Conservation (phyloP, 768 basidiomycete genomes). For the Lactifluus piperatus region DNA sequence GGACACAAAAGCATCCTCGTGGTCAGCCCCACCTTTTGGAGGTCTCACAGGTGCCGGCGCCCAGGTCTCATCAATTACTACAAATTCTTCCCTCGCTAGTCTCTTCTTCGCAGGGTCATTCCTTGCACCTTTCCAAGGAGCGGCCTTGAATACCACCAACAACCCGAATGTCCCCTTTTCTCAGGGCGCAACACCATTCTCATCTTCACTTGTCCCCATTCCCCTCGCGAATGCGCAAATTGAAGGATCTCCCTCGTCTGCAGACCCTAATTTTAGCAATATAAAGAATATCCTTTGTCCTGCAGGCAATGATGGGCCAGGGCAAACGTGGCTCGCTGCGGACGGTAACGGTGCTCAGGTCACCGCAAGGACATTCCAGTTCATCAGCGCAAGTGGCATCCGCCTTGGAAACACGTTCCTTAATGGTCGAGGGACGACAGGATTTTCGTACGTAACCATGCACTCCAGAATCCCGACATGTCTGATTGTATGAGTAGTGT, state of each 20-base stretch:
- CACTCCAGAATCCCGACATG: not conserved
- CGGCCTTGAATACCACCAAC: constrained; percentile 52
- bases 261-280: constrained; percentile 49
- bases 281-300: constrained; percentile 79
- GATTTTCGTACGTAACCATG: constrained; percentile 58
- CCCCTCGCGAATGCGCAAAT: constrained; percentile 51
- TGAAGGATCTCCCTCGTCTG: constrained; percentile 55
- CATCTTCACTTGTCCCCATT: constrained; percentile 81
- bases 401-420: constrained; percentile 90
- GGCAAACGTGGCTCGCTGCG: constrained; percentile 76
- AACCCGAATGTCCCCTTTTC: constrained; percentile 86
- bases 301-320: constrained; percentile 65
- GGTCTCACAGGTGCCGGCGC: constrained; percentile 67
- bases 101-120: constrained; percentile 90
- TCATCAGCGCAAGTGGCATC: constrained; percentile 66
- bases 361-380: constrained; percentile 67
- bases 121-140: constrained; percentile 57
- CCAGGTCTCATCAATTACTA: constrained; percentile 65
- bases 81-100: constrained; percentile 60
- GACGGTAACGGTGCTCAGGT: constrained; percentile 65
- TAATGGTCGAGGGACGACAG: constrained; percentile 71
- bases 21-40: constrained; percentile 73
- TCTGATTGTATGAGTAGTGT: constrained; percentile 41
- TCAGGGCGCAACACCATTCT: constrained; percentile 72
- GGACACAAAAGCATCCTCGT: constrained; percentile 51